Evolutionary conservation across 805 yeast species (phyloP), one percentile per base, ranked within the genome.

Genomic region (Spathaspora arborariae): DNA sequence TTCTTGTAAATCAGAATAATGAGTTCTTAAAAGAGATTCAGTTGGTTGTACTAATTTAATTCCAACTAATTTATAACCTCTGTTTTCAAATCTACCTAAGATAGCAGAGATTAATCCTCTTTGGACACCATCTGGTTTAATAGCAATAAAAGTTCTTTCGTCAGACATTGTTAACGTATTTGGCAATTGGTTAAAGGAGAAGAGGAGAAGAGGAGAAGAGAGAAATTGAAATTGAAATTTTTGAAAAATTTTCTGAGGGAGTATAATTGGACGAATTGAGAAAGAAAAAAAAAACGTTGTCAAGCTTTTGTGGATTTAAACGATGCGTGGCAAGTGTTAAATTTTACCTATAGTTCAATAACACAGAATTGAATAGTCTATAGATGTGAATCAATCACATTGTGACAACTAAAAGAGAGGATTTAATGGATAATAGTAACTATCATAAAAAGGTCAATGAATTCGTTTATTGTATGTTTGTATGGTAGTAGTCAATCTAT

Each of bases 41-140:
- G 89, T 74, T 67, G 99, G 96, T 57, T 81, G 76, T 67, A 85
- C 79, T 70, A 94, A 79, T 83, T 94, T 94, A 70, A 94, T 85
- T 63, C 87, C 99, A 57, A 92, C 98, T 64, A 94, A 84, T 79
- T 92, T 94, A 90, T 74, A 94, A 63, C 99, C 99, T 77, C 96
- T 88, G 80, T 84, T 78, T 81, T 91, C 97, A 75, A 95, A 94
- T 76, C 98, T 89, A 62, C 84, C 79, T 60, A 94, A 70, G 79
- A 94, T 91, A 60, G 86, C 80, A 70, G 95, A 75, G 76, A 92
- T 80, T 70, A 94, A 80, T 55, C 98, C 98, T 79, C 99, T 89
- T 82, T 94, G 98, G 81, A 94, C 98, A 78, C 98, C 99, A 76
- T 94, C 99, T 76, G 99, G 99, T 84, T 87, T 87, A 67, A 87